phyloP scores from a whole-genome alignment of 176 grass and related monocot genomes.

The Eragrostis curvula region DNA sequence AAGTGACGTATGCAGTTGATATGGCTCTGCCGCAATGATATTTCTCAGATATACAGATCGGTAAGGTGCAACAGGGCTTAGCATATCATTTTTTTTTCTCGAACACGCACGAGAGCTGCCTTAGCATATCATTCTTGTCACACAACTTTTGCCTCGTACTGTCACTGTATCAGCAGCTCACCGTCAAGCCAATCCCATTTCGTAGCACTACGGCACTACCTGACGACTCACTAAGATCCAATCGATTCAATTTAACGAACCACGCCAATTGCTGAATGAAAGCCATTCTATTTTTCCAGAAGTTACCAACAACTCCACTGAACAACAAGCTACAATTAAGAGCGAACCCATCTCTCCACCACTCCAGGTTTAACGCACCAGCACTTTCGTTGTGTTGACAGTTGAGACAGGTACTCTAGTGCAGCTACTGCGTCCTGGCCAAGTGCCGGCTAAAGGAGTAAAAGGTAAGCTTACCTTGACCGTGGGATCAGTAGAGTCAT shows the following conservation, averaged over 20 bases:
- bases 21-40: neutral
- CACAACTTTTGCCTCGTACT: neutral
- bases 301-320: slow-evolving; percentile 4
- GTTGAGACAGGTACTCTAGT: neutral
- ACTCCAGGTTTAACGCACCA: neutral
- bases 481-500: slow-evolving; percentile 93
- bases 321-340: neutral
- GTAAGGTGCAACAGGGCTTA: no score
- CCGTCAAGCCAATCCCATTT: neutral
- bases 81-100: no score
- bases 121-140: neutral
- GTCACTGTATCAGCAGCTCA: neutral
- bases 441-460: neutral
- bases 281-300: neutral
- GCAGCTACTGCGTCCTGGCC: neutral
- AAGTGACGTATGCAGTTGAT: neutral
- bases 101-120: no score
- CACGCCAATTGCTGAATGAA: neutral
- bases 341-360: neutral
- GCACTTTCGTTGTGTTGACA: neutral
- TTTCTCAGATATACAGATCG: no score
- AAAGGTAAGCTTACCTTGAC: slow-evolving; percentile 59
- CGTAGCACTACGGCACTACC: neutral
- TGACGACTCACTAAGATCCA: neutral
- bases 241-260: neutral